phyloP scores from a whole-genome alignment of 306 rosid genomes.

The Ceratonia siliqua region DNA sequence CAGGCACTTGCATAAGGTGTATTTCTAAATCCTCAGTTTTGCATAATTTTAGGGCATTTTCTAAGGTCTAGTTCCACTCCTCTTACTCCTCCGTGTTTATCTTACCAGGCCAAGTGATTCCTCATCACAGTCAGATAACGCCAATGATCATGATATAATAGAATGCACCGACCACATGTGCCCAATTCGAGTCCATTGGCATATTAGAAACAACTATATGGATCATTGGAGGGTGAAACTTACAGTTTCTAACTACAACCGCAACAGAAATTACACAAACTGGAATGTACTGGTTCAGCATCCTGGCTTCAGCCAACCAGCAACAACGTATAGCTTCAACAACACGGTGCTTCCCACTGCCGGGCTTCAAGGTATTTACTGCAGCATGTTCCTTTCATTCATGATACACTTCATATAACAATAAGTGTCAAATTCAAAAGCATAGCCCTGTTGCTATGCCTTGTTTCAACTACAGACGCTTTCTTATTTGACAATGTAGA shows the following conservation, averaged over 20 bases:
- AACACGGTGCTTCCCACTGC: conserved; percentile 51
- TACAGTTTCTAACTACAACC: conserved; percentile 70
- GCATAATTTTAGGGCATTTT: neutral
- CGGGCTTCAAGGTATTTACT: conserved; percentile 57
- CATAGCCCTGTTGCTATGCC: neutral
- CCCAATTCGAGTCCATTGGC: conserved; percentile 84
- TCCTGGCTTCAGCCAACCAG: conserved; percentile 54
- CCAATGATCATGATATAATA: conserved; percentile 14
- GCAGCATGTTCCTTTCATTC: neutral
- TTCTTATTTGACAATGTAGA: neutral
- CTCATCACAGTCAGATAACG: neutral
- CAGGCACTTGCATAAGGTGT: conserved; percentile 54
- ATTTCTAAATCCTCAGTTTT: neutral
- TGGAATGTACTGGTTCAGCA: conserved; percentile 82
- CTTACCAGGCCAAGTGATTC: conserved; percentile 43
- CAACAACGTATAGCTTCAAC: conserved; percentile 67
- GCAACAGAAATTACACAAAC: conserved; percentile 56
- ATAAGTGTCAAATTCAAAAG: neutral
- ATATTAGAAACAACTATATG: conserved; percentile 65
- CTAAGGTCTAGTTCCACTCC: neutral
- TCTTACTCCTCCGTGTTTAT: conserved; percentile 10
- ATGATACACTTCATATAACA: neutral
- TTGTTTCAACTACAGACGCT: neutral
- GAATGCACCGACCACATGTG: conserved; percentile 80
- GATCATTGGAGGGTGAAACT: conserved; percentile 80